phyloP scores from a whole-genome alignment of 1,139 yeast genomes.

The Saccharomycopsis phalli region DNA sequence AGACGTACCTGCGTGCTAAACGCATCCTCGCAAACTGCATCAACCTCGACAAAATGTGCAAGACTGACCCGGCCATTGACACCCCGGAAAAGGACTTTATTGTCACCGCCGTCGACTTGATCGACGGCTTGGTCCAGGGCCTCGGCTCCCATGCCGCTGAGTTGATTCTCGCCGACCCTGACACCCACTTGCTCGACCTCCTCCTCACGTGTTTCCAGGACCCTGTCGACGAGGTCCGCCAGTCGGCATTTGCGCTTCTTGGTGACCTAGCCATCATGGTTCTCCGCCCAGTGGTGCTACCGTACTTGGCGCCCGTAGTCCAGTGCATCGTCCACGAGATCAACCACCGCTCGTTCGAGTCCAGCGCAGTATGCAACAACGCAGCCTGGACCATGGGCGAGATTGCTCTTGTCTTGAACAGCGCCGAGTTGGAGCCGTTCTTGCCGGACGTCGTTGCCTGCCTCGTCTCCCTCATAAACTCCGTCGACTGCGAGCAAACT shows the following conservation, averaged over 20 bases:
- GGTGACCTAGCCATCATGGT: constrained; percentile 77
- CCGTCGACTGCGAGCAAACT: constrained; percentile 44
- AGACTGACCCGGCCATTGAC: constrained; percentile 58
- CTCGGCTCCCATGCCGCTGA: constrained; percentile 56
- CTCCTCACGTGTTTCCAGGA: constrained; percentile 69
- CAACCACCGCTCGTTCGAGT: constrained; percentile 35
- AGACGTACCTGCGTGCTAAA: constrained; percentile 76
- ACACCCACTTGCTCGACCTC: constrained; percentile 49
- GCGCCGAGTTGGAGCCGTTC: constrained; percentile 48
- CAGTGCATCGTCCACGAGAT: constrained; percentile 63
- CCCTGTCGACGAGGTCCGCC: constrained; percentile 77
- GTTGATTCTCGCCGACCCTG: constrained; percentile 35
- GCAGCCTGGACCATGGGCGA: constrained; percentile 95
- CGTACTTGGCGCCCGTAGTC: constrained; percentile 50
- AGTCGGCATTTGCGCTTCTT: constrained; percentile 79
- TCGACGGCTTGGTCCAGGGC: constrained; percentile 92
- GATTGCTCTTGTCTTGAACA: constrained; percentile 51
- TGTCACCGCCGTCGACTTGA: constrained; percentile 78
- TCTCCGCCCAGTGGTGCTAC: constrained; percentile 45
- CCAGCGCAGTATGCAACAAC: constrained; percentile 69
- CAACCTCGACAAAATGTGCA: constrained; percentile 55
- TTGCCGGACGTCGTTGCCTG: constrained; percentile 50
- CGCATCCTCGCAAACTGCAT: constrained; percentile 62
- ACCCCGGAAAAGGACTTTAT: constrained; percentile 87
- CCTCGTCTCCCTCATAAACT: constrained; percentile 55